Percentiles rank a stretch among this genome's conserved stretches.
Evolutionary conservation across 768 basidiomycete genomes (phyloP).

Genomic region (Pleurotus tuber-regium): DNA sequence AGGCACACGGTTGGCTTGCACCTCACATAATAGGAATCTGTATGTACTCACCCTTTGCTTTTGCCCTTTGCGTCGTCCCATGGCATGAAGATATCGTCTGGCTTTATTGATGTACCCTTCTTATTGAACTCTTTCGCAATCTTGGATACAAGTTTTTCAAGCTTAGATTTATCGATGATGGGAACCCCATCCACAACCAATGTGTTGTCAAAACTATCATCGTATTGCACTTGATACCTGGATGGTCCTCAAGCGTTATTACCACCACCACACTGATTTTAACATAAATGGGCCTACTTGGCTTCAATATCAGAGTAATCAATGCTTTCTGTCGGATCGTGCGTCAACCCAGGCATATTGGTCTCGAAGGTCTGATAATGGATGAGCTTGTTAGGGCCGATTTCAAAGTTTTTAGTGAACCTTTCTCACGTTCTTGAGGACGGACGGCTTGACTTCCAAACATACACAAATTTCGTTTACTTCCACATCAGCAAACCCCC

Average conservation of each 20-base stretch:
- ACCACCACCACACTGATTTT: slow-evolving; percentile 6
- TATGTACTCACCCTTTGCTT: slow-evolving; percentile 79
- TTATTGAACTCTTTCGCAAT: slow-evolving; percentile 82
- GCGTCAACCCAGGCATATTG: slow-evolving; percentile 45
- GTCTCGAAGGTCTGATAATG: not conserved
- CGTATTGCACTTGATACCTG: slow-evolving; percentile 84
- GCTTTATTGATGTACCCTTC: slow-evolving; percentile 74
- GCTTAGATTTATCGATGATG: slow-evolving; percentile 81
- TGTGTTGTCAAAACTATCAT: slow-evolving; percentile 87
- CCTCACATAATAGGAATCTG: not conserved
- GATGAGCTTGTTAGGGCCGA: no score
- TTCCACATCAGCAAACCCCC: no score
- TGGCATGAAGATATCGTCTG: slow-evolving; percentile 81
- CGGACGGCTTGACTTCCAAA: no score
- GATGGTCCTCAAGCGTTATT: slow-evolving; percentile 1
- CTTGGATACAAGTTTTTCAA: slow-evolving; percentile 77
- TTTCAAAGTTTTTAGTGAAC: no score
- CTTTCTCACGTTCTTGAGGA: slow-evolving; percentile 4
- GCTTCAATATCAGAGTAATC: slow-evolving; percentile 88
- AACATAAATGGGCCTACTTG: slow-evolving; percentile 49
- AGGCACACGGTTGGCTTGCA: not conserved
- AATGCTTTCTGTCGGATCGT: slow-evolving; percentile 58
- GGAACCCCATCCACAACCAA: slow-evolving; percentile 93
- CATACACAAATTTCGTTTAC: no score
- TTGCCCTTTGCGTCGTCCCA: slow-evolving; percentile 82